A percentile compares a stretch with the other conserved stretches of the same genome.
Evolutionary conservation across 2,329 filamentous ascomycete species (phyloP).

Genomic region (Drechslerella dactyloides): DNA sequence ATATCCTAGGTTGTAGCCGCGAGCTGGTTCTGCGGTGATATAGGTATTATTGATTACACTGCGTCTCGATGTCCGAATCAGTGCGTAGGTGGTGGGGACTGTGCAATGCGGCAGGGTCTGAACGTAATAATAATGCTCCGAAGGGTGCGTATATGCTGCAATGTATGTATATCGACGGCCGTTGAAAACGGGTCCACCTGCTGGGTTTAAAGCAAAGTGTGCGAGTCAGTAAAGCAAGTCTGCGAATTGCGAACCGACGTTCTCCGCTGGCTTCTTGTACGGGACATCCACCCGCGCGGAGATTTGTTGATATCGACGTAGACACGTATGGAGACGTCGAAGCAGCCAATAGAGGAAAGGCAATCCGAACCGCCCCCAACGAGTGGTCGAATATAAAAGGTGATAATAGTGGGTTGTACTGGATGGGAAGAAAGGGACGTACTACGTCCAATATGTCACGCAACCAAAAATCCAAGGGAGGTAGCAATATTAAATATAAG

Average conservation of each 20-base stretch:
- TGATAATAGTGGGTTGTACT: slow-evolving; percentile 12
- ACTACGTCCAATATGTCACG: not conserved
- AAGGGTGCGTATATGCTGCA: not conserved
- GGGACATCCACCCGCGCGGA: not conserved
- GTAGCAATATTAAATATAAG: not conserved
- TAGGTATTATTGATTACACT: slow-evolving; percentile 17
- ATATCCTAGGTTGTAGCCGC: not conserved
- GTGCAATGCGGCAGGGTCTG: slow-evolving; percentile 36
- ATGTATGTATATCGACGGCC: slow-evolving; percentile 2
- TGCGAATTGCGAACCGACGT: not conserved
- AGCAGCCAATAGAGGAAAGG: slow-evolving; percentile 28
- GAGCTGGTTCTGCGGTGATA: slow-evolving; percentile 9
- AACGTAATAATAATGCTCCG: too few relatives aligned
- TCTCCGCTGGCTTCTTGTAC: not conserved
- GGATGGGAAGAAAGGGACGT: not conserved
- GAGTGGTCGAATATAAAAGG: slow-evolving; percentile 11
- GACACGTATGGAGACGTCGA: slow-evolving; percentile 14
- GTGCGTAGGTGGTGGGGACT: slow-evolving; percentile 12
- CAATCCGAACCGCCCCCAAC: slow-evolving; percentile 38
- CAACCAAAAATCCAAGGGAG: not conserved
- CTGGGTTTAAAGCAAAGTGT: not conserved
- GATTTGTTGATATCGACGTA: slow-evolving; percentile 11
- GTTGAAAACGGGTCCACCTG: slow-evolving; percentile 1
- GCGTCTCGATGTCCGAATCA: slow-evolving; percentile 9
- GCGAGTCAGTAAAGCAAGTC: slow-evolving; percentile 9